Percentiles rank a stretch among this genome's conserved stretches.
Conservation (phyloP, 495 filamentous ascomycete genomes). For the Aspergillus cristatus region DNA sequence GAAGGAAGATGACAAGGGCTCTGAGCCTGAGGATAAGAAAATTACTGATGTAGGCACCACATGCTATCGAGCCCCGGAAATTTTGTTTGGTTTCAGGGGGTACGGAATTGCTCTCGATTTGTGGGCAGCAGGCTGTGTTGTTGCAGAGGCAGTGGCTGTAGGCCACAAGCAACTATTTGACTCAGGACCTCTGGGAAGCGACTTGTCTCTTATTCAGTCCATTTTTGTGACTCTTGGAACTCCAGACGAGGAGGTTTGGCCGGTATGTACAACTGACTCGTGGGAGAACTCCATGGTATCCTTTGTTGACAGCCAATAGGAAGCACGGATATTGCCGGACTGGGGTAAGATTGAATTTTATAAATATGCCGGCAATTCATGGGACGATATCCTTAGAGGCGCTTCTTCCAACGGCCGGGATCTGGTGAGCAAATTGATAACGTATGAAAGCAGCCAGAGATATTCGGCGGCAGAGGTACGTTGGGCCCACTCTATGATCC, state of each 20-base stretch:
- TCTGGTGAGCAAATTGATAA: slow-evolving; percentile 44
- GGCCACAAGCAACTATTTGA: slow-evolving; percentile 62
- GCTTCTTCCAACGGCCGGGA: slow-evolving; percentile 42
- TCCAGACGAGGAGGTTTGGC: slow-evolving; percentile 69
- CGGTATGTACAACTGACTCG: no score
- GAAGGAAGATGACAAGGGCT: slow-evolving; percentile 49
- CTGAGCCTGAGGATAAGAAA: slow-evolving; percentile 60
- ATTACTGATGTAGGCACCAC: slow-evolving; percentile 91
- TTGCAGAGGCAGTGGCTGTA: slow-evolving; percentile 51
- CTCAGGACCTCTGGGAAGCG: slow-evolving; percentile 78
- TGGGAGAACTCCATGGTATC: not conserved
- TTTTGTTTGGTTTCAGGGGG: slow-evolving; percentile 70
- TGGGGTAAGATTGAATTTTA: slow-evolving; percentile 61
- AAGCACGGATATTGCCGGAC: slow-evolving; percentile 46
- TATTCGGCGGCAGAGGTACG: slow-evolving; percentile 43
- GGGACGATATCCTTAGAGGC: slow-evolving; percentile 44
- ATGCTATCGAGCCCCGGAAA: slow-evolving; percentile 80
- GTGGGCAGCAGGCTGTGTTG: slow-evolving; percentile 81
- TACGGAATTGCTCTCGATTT: slow-evolving; percentile 72
- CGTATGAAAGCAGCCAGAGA: slow-evolving; percentile 47
- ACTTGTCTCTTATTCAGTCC: slow-evolving; percentile 79
- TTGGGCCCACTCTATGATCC: not conserved
- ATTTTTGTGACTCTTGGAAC: slow-evolving; percentile 88
- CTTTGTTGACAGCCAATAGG: slow-evolving; percentile 22
- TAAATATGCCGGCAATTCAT: slow-evolving; percentile 39